These are phyloP conservation scores for Panicum hallii DNA, from an alignment of 202 grass and related monocot genomes.

Conservation along the genomic window DNA sequence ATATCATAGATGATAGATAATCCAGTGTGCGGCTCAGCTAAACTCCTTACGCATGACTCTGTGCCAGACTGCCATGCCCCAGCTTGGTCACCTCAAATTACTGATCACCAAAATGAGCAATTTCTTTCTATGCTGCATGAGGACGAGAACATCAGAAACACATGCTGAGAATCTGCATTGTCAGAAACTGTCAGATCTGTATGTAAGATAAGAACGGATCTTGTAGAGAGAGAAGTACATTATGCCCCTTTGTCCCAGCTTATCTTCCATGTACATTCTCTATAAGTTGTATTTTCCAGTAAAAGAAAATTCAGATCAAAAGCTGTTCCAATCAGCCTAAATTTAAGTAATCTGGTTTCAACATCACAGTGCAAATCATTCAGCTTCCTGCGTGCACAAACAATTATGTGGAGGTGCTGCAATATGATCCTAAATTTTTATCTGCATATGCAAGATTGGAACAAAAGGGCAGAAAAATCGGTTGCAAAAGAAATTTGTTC, in stretches of 20 bases:
- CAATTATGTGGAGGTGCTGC: slow-evolving; percentile 39
- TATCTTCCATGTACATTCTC: slow-evolving; percentile 10
- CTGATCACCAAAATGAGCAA: slow-evolving; percentile 34
- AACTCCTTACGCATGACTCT: slow-evolving; percentile 41
- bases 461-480: slow-evolving; percentile 25
- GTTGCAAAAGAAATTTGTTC: neutral
- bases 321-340: slow-evolving; percentile 4
- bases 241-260: slow-evolving; percentile 19
- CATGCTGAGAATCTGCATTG: slow-evolving; percentile 46
- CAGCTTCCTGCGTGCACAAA: slow-evolving; percentile 19
- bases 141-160: slow-evolving; percentile 43
- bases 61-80: neutral
- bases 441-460: slow-evolving; percentile 37
- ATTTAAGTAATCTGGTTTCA: slow-evolving; percentile 42
- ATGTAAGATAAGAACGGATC: slow-evolving; percentile 33
- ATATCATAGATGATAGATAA: slow-evolving; percentile 14
- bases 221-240: slow-evolving; percentile 19
- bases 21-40: slow-evolving; percentile 32
- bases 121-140: slow-evolving; percentile 35
- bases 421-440: slow-evolving; percentile 37
- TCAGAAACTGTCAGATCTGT: slow-evolving; percentile 42
- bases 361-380: slow-evolving; percentile 37
- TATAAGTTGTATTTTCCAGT: slow-evolving; percentile 28
- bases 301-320: slow-evolving; percentile 40
- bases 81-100: slow-evolving; percentile 43